Percentiles rank a stretch among this genome's conserved stretches.
Conservation (phyloP, 768 basidiomycete species). For the Lyophyllum shimeji region DNA sequence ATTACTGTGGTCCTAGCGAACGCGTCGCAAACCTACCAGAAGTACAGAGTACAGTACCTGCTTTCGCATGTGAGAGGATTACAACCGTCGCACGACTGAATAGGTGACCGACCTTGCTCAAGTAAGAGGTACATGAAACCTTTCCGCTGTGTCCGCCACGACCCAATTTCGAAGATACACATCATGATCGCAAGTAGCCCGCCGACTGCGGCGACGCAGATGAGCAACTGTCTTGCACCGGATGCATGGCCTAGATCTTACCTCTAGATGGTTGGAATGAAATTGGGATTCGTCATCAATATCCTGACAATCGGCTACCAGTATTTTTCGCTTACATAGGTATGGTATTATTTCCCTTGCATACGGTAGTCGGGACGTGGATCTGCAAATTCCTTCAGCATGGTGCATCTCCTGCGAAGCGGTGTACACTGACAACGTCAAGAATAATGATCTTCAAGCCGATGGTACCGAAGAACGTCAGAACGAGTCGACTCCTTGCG, state of each 20-base stretch:
- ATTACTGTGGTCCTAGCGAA: background rate
- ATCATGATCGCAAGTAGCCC: conserved; percentile 27
- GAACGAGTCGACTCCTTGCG: conserved; percentile 15
- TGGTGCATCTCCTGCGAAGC: too few species aligned
- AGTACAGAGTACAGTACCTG: conserved; percentile 29
- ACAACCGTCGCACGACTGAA: background rate
- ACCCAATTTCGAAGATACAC: conserved; percentile 25
- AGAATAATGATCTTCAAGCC: conserved; percentile 21
- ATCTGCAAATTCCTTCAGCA: conserved; percentile 6
- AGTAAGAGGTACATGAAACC: conserved; percentile 23
- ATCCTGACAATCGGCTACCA: too few species aligned
- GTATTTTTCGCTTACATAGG: conserved; percentile 16
- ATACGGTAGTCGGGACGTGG: conserved; percentile 14
- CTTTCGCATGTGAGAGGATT: background rate
- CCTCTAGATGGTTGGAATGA: background rate
- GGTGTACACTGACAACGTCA: conserved; percentile 22
- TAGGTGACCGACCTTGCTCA: conserved; percentile 23
- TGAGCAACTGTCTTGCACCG: too few species aligned
- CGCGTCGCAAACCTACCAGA: conserved; percentile 18
- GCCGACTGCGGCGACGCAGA: conserved; percentile 15
- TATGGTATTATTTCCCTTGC: conserved; percentile 4
- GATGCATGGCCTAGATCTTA: background rate
- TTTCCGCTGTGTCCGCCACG: conserved; percentile 14
- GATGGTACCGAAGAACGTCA: conserved; percentile 18
- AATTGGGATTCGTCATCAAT: background rate